Conservation (phyloP, 352 stramenopile genomes). For the Phytophthora fragariaefolia region DNA sequence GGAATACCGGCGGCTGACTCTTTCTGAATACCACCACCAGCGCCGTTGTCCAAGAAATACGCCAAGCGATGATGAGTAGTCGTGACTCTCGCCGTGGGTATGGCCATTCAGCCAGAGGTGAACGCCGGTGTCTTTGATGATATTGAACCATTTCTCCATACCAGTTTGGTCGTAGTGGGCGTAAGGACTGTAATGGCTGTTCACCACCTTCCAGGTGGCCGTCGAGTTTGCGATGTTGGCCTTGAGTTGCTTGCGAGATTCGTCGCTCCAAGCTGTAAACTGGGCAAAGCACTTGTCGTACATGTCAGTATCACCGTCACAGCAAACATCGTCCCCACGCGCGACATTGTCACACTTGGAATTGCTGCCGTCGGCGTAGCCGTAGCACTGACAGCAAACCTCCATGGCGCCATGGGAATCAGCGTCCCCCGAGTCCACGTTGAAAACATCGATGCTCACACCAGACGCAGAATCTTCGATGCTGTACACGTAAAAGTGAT, state of each 20-base stretch:
- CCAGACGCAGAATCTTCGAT: slow-evolving; percentile 41
- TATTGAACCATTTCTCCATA: slow-evolving; percentile 47
- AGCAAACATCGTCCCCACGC: slow-evolving; percentile 41
- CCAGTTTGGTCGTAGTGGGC: slow-evolving; percentile 39
- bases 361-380: slow-evolving; percentile 43
- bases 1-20: slow-evolving; percentile 65
- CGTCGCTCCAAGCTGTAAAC: slow-evolving; percentile 47
- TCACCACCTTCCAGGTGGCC: slow-evolving; percentile 65
- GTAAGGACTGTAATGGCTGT: slow-evolving; percentile 59
- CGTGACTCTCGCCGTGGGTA: slow-evolving; percentile 67
- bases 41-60: slow-evolving; percentile 79
- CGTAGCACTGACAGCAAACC: slow-evolving; percentile 62
- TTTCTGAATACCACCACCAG: slow-evolving; percentile 68
- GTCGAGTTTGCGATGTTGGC: slow-evolving; percentile 47
- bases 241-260: slow-evolving; percentile 41
- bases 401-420: slow-evolving; percentile 46
- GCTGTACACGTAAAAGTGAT: slow-evolving; percentile 58
- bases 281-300: slow-evolving; percentile 45
- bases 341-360: slow-evolving; percentile 41
- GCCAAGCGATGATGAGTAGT: slow-evolving; percentile 50
- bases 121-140: slow-evolving; percentile 39
- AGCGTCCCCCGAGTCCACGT: slow-evolving; percentile 57
- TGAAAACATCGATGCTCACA: slow-evolving; percentile 61
- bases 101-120: slow-evolving; percentile 52
- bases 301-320: slow-evolving; percentile 40